Evolutionary conservation across 2,329 filamentous ascomycete species (phyloP).

Genomic region (Aspergillus bombycis): DNA sequence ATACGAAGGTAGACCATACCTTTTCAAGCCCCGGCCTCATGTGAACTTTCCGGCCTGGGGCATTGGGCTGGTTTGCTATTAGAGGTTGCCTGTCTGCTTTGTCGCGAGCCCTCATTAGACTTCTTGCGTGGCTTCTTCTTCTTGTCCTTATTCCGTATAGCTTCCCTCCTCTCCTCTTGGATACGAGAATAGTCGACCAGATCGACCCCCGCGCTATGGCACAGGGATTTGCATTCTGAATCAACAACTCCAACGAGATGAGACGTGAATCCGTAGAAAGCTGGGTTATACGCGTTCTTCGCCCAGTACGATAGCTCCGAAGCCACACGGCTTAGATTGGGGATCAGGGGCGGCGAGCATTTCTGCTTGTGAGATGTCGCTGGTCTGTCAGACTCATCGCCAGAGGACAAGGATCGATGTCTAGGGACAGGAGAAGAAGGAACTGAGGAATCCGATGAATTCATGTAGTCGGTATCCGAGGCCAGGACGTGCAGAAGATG

Average conservation of each 20-base stretch:
- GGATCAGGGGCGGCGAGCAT: conserved; percentile 26
- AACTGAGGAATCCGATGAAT: conserved; percentile 36
- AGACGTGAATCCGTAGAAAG: conserved; percentile 46
- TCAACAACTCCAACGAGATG: conserved; percentile 43
- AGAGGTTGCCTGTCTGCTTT: neutral
- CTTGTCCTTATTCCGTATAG: conserved; percentile 23
- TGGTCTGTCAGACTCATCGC: conserved; percentile 33
- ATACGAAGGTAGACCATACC: neutral
- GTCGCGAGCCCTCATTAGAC: neutral
- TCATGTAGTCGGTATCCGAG: conserved; percentile 43
- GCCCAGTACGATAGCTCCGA: conserved; percentile 48
- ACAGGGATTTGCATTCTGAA: conserved; percentile 41
- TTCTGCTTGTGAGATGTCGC: conserved; percentile 11
- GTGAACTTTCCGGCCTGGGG: neutral
- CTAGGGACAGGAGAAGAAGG: conserved; percentile 31
- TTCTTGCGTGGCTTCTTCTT: conserved; percentile 26
- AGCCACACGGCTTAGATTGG: conserved; percentile 42
- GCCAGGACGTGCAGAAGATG: conserved; percentile 46
- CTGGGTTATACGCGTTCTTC: conserved; percentile 48
- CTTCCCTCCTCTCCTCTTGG: conserved; percentile 27
- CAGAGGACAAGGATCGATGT: conserved; percentile 25
- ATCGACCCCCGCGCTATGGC: conserved; percentile 40
- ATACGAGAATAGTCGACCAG: conserved; percentile 33
- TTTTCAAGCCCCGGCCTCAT: neutral
- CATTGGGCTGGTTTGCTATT: neutral